phyloP scores from a whole-genome alignment of 495 filamentous ascomycete species.

The Xylaria palmicola region DNA sequence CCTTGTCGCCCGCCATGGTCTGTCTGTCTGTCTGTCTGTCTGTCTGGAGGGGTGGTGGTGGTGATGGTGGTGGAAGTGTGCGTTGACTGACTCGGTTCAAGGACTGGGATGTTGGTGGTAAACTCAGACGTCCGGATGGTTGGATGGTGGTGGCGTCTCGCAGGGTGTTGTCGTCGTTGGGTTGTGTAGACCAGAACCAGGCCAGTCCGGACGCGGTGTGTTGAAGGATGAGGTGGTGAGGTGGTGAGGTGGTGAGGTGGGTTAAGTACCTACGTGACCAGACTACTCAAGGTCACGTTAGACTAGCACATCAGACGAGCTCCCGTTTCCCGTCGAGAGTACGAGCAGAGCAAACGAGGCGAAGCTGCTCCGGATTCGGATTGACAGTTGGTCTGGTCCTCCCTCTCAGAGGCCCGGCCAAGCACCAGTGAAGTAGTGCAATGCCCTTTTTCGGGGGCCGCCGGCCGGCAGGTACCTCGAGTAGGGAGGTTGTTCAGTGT shows the following conservation, averaged over 20 bases:
- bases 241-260: background rate
- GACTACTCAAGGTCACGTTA: constrained; percentile 14
- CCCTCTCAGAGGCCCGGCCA: constrained; percentile 12
- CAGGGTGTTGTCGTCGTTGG: background rate
- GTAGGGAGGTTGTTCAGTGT: too few relatives aligned
- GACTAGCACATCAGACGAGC: too few relatives aligned
- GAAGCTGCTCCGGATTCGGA: constrained; percentile 17
- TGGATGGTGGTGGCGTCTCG: background rate
- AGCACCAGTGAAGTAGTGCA: background rate
- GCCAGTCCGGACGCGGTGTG: background rate
- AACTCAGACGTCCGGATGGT: background rate
- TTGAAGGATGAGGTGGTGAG: background rate
- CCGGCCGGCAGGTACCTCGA: background rate
- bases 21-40: background rate
- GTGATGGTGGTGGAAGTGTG: too few relatives aligned
- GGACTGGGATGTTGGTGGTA: background rate
- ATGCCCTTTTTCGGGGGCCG: background rate
- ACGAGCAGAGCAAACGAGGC: constrained; percentile 29
- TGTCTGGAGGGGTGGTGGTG: background rate
- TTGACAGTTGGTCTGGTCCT: background rate
- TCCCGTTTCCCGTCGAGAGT: too few relatives aligned
- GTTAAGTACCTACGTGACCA: background rate
- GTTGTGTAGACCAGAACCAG: background rate
- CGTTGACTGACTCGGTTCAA: background rate
- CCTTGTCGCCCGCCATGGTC: constrained; percentile 38